Conservation (phyloP, 2,329 filamentous ascomycete species). For the Cladosporium oxysporum region DNA sequence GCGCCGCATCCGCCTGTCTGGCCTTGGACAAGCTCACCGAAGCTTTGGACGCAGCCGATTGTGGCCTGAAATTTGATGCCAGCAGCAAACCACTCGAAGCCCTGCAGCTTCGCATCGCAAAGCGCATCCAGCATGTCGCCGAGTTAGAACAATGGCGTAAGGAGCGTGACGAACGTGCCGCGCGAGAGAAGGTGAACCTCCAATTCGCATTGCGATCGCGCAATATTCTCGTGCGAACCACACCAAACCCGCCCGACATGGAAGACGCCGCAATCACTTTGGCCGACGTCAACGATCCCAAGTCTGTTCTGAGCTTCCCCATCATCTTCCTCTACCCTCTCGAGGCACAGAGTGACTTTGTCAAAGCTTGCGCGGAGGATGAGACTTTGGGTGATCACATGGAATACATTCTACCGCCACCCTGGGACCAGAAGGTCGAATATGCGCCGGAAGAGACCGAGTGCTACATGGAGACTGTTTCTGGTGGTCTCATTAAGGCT, state of each 20-base stretch:
- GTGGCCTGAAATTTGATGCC: slow-evolving; percentile 72
- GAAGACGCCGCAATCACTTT: slow-evolving; percentile 77
- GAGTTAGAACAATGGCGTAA: slow-evolving; percentile 58
- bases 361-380: slow-evolving; percentile 81
- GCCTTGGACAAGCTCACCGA: slow-evolving; percentile 76
- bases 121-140: slow-evolving; percentile 58
- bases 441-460: slow-evolving; percentile 70
- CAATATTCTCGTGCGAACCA: slow-evolving; percentile 68
- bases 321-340: slow-evolving; percentile 82
- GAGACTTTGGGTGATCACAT: slow-evolving; percentile 77
- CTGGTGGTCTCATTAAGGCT: slow-evolving; percentile 81
- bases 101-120: slow-evolving; percentile 64
- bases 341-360: slow-evolving; percentile 80
- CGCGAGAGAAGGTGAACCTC: slow-evolving; percentile 58
- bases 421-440: slow-evolving; percentile 73
- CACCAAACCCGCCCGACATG: slow-evolving; percentile 76
- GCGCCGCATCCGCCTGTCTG: slow-evolving; percentile 75
- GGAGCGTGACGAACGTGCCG: slow-evolving; percentile 57
- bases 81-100: slow-evolving; percentile 66
- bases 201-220: slow-evolving; percentile 61
- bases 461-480: slow-evolving; percentile 82
- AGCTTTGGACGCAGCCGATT: slow-evolving; percentile 74
- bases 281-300: slow-evolving; percentile 70
- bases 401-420: slow-evolving; percentile 79
- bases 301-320: slow-evolving; percentile 73